Base-by-base conservation (phyloP, 768 basidiomycete species). In the Pleurotus platypus region DNA sequence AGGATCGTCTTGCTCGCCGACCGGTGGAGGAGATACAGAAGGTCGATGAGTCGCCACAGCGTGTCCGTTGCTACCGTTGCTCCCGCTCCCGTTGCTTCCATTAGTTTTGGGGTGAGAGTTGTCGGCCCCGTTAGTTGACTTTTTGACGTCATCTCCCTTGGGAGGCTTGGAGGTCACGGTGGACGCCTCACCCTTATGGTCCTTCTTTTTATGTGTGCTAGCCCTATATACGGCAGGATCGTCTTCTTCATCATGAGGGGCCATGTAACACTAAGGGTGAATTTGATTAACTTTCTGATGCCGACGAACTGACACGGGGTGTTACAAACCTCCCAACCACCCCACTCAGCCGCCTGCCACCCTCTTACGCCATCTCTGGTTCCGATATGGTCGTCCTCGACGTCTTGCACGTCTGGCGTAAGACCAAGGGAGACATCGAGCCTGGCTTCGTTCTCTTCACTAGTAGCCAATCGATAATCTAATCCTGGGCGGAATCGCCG, bases 401-500 rank as follows among this genome's bases (percentile, higher is more conserved):
- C 65, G 60, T 71, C 70, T 54, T 63, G 66, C 24, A 76, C 73
- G 61, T 82, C 76, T 26, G 94, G 94, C 12, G 94, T 98, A 60
- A 96, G 71, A 2, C 90, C 92, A 12, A 98, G 79, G 56, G 91
- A 87, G 20, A 90, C 85, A 68, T 98, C 96, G 63, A 98, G 71
- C 60, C 91, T 75, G 53, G 88, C 85, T 67, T 94, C 92, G 50
- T 75, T 85, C 62, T 87, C 86, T 63, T 93, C 88, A 64, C 88
- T 89, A 63, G 90, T 90, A 50, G 96, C 96, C 2, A 98, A 83
- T 43, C 94, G 95, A 69, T 98, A 98, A 69, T 97, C 96, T 63
- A 98, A 74, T 1, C 94, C 96, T 0, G 94, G 92, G 58, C 95
- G 76, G 71, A 98, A 95, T 55, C 96, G 76, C 63, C 96, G 77